Evolutionary conservation across 2,329 filamentous ascomycete species (phyloP), one percentile per base, ranked within the genome.

Genomic region (Pyricularia pennisetigena): DNA sequence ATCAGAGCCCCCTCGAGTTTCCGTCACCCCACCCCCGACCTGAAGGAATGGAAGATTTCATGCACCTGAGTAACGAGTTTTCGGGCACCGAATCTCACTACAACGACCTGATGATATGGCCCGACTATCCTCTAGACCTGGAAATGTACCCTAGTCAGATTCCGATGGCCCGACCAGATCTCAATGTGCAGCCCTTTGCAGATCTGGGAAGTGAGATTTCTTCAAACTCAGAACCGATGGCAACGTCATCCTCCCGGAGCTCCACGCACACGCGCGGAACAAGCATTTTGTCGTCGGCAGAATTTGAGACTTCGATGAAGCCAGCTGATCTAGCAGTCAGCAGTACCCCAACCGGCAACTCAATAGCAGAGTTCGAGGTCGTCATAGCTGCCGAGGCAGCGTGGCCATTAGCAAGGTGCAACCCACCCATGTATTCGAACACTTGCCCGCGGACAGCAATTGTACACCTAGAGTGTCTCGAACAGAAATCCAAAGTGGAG

Each of bases 361-460:
- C 73, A n/a, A 78, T 81, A 8, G 75, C 79, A 8, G 82, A 84
- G 69, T 82, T 82, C 59, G 79, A 82, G 64, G 80, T 79, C 0
- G 79, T 85, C 16, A 76, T 83, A 14, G 80, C 79, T 1, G 79
- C 82, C 0, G 82, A 85, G 70, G 78, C 78, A 1, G 80, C 79
- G 0, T 86, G 83, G 83, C 82, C 83, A 14, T 72, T 85, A 32
- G 83, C 82, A 3, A 78, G 82, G 23, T 85, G 83, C 72, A 85
- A 82, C 68, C 80, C 79, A 0, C 78, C 78, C 2, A 75, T 79
- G 14, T 82, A 77, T 70, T 81, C 82, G 0, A 79, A 76, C 2
- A 74, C 76, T 1, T 85, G 82, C 66, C 82, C 81, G 0, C 78
- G 80, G 4, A 85, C 83, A 8, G 82, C 82, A 4, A 82, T 84